Evolutionary conservation across 1,139 yeast species (phyloP), one percentile per base, ranked within the genome.

Genomic region (Oligophagozyma castellii): DNA sequence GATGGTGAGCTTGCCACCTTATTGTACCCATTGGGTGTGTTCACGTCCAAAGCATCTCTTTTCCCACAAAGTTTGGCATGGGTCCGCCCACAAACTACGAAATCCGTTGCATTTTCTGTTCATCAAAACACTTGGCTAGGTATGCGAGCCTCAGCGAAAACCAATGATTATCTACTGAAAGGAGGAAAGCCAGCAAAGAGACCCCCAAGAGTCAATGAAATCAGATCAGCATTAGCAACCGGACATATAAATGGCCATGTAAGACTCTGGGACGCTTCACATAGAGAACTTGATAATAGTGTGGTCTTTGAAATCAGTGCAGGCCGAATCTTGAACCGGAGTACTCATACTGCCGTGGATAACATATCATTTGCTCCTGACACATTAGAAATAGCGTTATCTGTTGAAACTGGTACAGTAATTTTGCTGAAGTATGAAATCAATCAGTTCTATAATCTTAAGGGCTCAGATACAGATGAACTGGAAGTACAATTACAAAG

Each of bases 231-330:
- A 2, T 53, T 78, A 28, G 67, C 79, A 2, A 71, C 93, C 0
- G 96, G 95, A 1, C 95, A 83, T 50, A 67, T 67, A 21, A 73
- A 76, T 44, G 96, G 95, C 0, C 63, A 70, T 14, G 72, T 89
- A 0, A 65, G 93, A 37, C 52, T 89, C 13, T 73, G 81, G 66
- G 95, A 86, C 52, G 75, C 84, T 1, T 73, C 93, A 0, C 71
- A 75, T 37, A 80, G 79, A 16, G 94, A 80, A 42, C 56, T 71
- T 12, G 76, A 67, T 35, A 83, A 75, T 28, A 60, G 70, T n/a
- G 58, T 65, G 5, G 71, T 69, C 2, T 56, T 73, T 38, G 77
- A 71, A 37, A 61, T 73, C 21, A 65, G 67, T 38, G 56, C 73
- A 16, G 54, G 68, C 1, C 57, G 58, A 22, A 63, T 71, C 4